Evolutionary conservation across 108 stramenopile species (phyloP), one percentile per base, ranked within the genome.

Genomic region (Nitzschia sp.): DNA sequence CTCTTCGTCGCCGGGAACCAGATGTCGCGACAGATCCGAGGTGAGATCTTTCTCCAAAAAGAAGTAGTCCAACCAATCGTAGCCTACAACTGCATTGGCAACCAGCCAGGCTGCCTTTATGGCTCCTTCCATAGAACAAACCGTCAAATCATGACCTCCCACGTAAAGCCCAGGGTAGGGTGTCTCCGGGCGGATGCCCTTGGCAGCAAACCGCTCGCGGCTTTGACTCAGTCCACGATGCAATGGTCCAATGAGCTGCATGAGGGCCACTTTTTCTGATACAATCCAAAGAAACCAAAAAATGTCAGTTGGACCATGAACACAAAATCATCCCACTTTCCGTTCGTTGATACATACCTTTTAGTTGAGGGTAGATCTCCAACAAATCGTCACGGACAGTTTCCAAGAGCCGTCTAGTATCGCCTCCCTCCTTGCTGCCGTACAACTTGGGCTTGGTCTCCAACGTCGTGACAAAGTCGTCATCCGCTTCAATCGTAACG

Each of bases 401-500:
- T 40, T 91, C 87, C 57, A 84, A 62, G 50, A 91, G 48, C n/a
- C 80, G 69, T 59, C 79, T 64, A 22, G 53, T 51, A 40, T 84
- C 82, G 21, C 68, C 84, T 12, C 57, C 58, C 72, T 81, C 79
- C 17, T 81, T 70, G 25, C 77, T 72, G 15, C 85, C 71, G 69
- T 70, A 94, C 0, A 94, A 78, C 73, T 80, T 83, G n/a, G 93
- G 93, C 67, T 90, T 89, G 14, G 87, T 86, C 40, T 90, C 93
- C 71, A 89, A 90, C 58, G 64, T 50, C 22, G 73, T 76, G 10
- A 95, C 94, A 71, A 92, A 91, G 54, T 95, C 89, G 67, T 95
- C 94, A 63, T 91, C 91, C 17, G 94, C 94, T 76, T 95, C 94
- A 12, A 95, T 78, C 10, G 94, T 92, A 8, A 95, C 88, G 5